Evolutionary conservation across 1,139 yeast genomes (phyloP), one percentile per base, ranked within the genome.

Genomic region (Debaryomyces robertsiae): DNA sequence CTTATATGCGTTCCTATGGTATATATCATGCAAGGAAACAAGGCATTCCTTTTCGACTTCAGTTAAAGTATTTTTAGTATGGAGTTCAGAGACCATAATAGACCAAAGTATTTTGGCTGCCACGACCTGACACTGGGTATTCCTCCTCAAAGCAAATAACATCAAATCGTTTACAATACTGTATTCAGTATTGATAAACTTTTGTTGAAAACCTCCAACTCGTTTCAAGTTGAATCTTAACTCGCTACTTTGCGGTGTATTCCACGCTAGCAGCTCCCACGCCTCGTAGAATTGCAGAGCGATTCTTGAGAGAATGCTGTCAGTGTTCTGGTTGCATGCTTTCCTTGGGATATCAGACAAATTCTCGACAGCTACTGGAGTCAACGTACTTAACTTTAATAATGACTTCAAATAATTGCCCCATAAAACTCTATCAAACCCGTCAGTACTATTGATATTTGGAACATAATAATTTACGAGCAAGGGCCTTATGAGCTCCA

Each of bases 181-280:
- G 45, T 78, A 79, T 31, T 72, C 78, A 50, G 78, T 79, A 48
- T 75, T 75, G 41, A 84, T 73, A 48, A 88, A 78, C 50, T 79
- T 82, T 24, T 76, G 81, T 61, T 88, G 96, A 54, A 76, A 82
- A 0, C 91, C 91, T 32, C 93, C 88, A 50, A 82, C 78, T 46
- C 73, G 72, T 31, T 67, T 72, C 41, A 87, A 61, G 42, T 82
- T 84, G 62, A 84, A 88, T 49, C 90, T 67, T 4, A 69, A 57
- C 31, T 68, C 58, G 54, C 82, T 88, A 43, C 81, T 85, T 17
- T 72, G 72, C 29, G 78, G 67, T 0, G 87, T 77, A 10, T 80
- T 79, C 83, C 84, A 77, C 9, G 91, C 94, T 43, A 88, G 71
- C 9, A 77, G 67, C 47, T 82, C 84, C 96, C 96, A 89, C 25